Percentiles rank a stretch among this genome's conserved stretches.
These are phyloP conservation scores for Cercophora scortea DNA, from an alignment of 495 filamentous ascomycete species.

Conservation along the genomic window DNA sequence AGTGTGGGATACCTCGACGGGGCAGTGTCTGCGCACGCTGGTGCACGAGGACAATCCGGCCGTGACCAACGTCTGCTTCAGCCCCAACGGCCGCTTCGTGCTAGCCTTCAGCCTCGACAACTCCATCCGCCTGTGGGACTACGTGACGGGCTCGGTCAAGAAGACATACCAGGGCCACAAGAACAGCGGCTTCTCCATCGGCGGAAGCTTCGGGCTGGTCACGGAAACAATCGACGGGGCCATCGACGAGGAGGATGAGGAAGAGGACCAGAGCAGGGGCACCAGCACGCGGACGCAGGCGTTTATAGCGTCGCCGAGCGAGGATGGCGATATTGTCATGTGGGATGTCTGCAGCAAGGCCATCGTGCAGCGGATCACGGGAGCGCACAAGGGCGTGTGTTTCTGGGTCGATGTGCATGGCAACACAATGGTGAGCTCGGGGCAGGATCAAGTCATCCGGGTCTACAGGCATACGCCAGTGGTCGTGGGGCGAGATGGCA, in stretches of 20 bases:
- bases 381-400: conserved; percentile 73
- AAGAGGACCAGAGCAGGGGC: neutral
- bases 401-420: conserved; percentile 64
- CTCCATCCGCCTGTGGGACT: conserved; percentile 89
- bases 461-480: conserved; percentile 29
- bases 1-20: conserved; percentile 92
- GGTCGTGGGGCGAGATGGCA: neutral
- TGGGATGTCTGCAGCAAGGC: conserved; percentile 89
- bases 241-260: conserved; percentile 18
- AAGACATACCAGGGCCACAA: conserved; percentile 96
- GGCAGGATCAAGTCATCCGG: conserved; percentile 34
- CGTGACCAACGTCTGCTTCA: conserved; percentile 84
- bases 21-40: conserved; percentile 88
- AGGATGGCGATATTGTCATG: conserved; percentile 74
- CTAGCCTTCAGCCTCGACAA: conserved; percentile 87
- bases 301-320: conserved; percentile 76
- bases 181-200: conserved; percentile 76
- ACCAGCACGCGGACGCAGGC: conserved; percentile 9
- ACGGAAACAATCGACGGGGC: conserved; percentile 18
- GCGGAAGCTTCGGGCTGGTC: conserved; percentile 70
- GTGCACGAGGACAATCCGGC: conserved; percentile 95
- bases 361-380: conserved; percentile 58
- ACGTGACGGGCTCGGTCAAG: conserved; percentile 73
- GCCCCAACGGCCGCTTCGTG: conserved; percentile 87
- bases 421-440: conserved; percentile 38